Evolutionary conservation across 2,329 filamentous ascomycete species (phyloP), one percentile per base, ranked within the genome.

Genomic region (Venturia effusa): DNA sequence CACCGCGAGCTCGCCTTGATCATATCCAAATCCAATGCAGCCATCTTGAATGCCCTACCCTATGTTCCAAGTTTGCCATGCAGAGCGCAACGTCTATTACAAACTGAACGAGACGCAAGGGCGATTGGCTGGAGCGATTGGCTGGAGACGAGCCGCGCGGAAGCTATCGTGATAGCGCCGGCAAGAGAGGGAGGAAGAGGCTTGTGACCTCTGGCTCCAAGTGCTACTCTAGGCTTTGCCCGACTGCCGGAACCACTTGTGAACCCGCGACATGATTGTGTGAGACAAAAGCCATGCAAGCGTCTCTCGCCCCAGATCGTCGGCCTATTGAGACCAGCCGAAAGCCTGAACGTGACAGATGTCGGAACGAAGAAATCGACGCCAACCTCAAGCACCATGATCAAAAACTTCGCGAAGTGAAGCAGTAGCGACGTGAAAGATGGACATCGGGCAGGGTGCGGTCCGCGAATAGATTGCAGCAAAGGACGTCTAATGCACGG

Each of bases 91-190:
- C 1, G 11, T 57, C 54, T 57, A n/a, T 57, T 15, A 57, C 54
- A 8, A 57, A 57, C 54, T 19, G 10, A 32, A 30, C 32, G 19
- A n/a, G 7, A 40, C 22, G n/a, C 34, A 13, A 30, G 57, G 40
- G 19, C 39, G 57, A 60, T 40, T 60, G 57, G 57, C 57, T 60
- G 30, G 19, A 24, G 27, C 15, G 43, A 60, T 40, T 60, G 57
- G 57, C 57, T 60, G 30, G 19, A 24, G 27, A 7, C 15, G 8
- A 45, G 43, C 43, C 43, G 43, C 17, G 43, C 43, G 43, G 43
- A 19, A 45, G 37, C 37, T 39, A 39, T 15, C 15, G 43, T 45
- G 43, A 4, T n/a, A 15, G 19, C 43, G 43, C 6, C 43, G 19
- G 43, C 43, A 45, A 7, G 43, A 45, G 22, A 24, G 24, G n/a